These are phyloP conservation scores for Trypanosoma avium DNA, from an alignment of 208 protist species.

Conservation along the genomic window DNA sequence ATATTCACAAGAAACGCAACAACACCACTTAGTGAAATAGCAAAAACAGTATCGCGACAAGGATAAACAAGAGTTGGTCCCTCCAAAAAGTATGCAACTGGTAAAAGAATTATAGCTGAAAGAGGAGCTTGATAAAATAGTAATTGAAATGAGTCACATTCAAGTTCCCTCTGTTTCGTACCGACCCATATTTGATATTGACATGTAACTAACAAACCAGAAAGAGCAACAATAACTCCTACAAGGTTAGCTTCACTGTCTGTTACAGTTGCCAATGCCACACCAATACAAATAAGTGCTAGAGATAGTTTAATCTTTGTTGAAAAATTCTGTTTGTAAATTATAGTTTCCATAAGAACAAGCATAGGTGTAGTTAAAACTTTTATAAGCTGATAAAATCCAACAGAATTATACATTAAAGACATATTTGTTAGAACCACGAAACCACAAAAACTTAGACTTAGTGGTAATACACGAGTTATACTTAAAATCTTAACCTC, in stretches of 20 bases:
- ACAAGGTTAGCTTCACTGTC: conserved; percentile 67
- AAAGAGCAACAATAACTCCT: conserved; percentile 62
- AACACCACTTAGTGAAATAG: conserved; percentile 54
- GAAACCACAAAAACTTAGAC: conserved; percentile 84
- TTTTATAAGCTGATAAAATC: conserved; percentile 91
- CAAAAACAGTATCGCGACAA: conserved; percentile 24
- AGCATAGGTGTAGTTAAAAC: conserved; percentile 74
- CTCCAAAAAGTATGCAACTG: conserved; percentile 60
- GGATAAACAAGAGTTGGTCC: conserved; percentile 23
- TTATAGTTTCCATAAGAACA: conserved; percentile 65
- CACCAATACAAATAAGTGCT: conserved; percentile 59
- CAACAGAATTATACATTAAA: conserved; percentile 85
- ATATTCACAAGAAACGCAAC: conserved; percentile 88
- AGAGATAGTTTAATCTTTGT: conserved; percentile 47
- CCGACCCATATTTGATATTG: conserved; percentile 90
- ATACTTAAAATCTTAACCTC: conserved; percentile 47
- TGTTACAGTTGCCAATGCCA: conserved; percentile 66
- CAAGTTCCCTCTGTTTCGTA: conserved; percentile 81
- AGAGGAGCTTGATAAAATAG: conserved; percentile 88
- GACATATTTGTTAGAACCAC: conserved; percentile 88
- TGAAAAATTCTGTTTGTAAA: conserved; percentile 54
- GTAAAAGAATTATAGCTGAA: conserved; percentile 61
- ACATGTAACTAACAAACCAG: conserved; percentile 71
- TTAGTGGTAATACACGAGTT: conserved; percentile 63
- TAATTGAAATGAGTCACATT: conserved; percentile 80